Evolutionary conservation across 768 basidiomycete species (phyloP).

Genomic region (Suillus ampliporus): DNA sequence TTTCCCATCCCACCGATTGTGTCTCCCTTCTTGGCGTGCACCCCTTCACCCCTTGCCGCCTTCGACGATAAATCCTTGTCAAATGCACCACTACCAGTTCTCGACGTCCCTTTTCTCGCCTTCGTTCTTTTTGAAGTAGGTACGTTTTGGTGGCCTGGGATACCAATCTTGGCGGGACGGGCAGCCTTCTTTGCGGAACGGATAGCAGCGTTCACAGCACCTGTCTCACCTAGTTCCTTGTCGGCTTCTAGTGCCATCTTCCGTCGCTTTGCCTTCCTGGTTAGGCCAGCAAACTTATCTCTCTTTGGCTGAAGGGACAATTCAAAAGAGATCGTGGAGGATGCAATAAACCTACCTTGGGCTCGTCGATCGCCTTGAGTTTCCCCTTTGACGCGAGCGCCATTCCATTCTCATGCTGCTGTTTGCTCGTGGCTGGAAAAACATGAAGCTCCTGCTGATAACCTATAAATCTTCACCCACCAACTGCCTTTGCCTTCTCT

Average conservation of each 20-base stretch:
- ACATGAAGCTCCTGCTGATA: conserved; percentile 4
- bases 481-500: conserved; percentile 82
- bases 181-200: conserved; percentile 85
- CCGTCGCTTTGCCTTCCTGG: conserved; percentile 86
- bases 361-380: conserved; percentile 41
- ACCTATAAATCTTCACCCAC: conserved; percentile 44
- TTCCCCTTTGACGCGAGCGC: conserved; percentile 43
- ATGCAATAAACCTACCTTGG: conserved; percentile 43
- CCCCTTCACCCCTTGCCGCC: conserved; percentile 55
- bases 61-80: conserved; percentile 63
- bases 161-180: conserved; percentile 77
- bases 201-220: conserved; percentile 72
- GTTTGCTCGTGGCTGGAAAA: conserved; percentile 71
- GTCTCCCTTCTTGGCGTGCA: conserved; percentile 68
- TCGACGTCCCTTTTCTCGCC: conserved; percentile 35
- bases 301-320: conserved; percentile 61
- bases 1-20: conserved; percentile 57
- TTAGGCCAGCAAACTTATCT: conserved; percentile 81
- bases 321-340: conserved; percentile 1
- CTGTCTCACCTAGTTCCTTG: conserved; percentile 59
- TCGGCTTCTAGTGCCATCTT: conserved; percentile 88
- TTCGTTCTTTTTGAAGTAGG: conserved; percentile 41
- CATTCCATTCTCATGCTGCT: conserved; percentile 68
- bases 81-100: conserved; percentile 51
- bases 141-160: conserved; percentile 45